phyloP scores from a whole-genome alignment of 2,329 filamentous ascomycete genomes.

The Amauroascus niger region DNA sequence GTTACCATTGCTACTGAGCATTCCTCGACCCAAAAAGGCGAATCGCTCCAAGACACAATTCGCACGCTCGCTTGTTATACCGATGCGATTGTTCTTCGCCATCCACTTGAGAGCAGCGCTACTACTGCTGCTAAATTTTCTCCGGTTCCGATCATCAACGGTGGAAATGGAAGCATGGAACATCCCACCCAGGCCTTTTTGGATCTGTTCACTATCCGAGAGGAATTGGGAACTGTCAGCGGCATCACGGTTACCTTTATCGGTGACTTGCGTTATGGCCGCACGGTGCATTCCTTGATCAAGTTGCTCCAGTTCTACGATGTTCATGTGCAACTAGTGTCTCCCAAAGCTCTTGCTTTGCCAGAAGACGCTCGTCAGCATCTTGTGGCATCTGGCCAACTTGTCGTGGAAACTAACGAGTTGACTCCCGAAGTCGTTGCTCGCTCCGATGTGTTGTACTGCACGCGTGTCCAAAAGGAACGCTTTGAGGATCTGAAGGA shows the following conservation, averaged over 20 bases:
- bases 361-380: slow-evolving; percentile 64
- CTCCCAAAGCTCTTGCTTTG: slow-evolving; percentile 67
- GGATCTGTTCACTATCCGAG: slow-evolving; percentile 95
- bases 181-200: slow-evolving; percentile 97
- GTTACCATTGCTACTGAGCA: slow-evolving; percentile 71
- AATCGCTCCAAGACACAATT: slow-evolving; percentile 85
- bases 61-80: slow-evolving; percentile 89
- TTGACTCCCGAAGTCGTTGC: slow-evolving; percentile 81
- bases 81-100: slow-evolving; percentile 90
- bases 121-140: slow-evolving; percentile 78
- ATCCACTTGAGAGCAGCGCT: slow-evolving; percentile 72
- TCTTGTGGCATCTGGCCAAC: slow-evolving; percentile 63
- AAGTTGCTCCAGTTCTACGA: slow-evolving; percentile 94
- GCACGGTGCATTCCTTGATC: slow-evolving; percentile 88
- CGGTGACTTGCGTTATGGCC: slow-evolving; percentile 85
- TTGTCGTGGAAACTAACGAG: slow-evolving; percentile 63
- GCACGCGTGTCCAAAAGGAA: slow-evolving; percentile 93
- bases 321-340: slow-evolving; percentile 83
- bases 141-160: slow-evolving; percentile 88
- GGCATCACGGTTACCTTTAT: slow-evolving; percentile 93
- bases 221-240: slow-evolving; percentile 91
- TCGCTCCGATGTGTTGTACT: slow-evolving; percentile 86
- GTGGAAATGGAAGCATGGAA: slow-evolving; percentile 89
- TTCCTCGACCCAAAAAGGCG: slow-evolving; percentile 89
- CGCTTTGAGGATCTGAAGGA: slow-evolving; percentile 70